Evolutionary conservation across 148 eudicot genomes (phyloP), one percentile per base, ranked within the genome.

Genomic region (Fagopyrum tataricum): DNA sequence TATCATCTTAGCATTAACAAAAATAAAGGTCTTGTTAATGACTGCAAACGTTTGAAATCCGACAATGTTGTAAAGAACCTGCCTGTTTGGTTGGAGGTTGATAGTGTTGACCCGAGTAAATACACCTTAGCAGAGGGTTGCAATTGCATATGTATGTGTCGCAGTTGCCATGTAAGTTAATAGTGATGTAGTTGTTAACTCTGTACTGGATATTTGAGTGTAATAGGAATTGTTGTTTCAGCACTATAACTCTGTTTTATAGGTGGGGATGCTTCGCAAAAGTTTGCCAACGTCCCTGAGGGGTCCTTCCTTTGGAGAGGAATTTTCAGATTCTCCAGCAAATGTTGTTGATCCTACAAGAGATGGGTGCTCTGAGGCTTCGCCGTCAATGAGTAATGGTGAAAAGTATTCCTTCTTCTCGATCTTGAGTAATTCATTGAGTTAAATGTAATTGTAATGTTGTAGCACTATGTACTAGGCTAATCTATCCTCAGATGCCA

Each of bases 121-220:
- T 87, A 81, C 85, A 84, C 74, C 79, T 47, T 94, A 76, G 90
- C 73, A 80, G 83, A 78, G 56, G 96, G 90, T 55, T 94, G 91
- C 80, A 84, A 74, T 84, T 91, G 24, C 98, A 94, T 79, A 61
- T 94, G 81, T 94, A 94, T 75, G 81, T 94, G 73, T 94, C 98
- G 15, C 98, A 94, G 77, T 80, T 91, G 72, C 98, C 98, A 58
- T 94, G 98, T 91, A 74, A 84, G 96, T 84, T 47, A 7, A 31
- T 0, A 4, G 39, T 59, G 13, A 31, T 56, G 0, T 9, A 6
- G 3, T 24, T 11, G 12, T n/a, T 24, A 0, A 24, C 9, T 59
- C 0, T 15, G 23, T 59, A 2, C 20, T 24, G 40, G 10, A 24
- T 59, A 18, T 20, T 55, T n/a, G 3, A 23, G 17, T 59, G 40